These are phyloP conservation scores for Pilaira anomala DNA, from an alignment of 192 early-diverging fungal genomes.

Conservation along the genomic window DNA sequence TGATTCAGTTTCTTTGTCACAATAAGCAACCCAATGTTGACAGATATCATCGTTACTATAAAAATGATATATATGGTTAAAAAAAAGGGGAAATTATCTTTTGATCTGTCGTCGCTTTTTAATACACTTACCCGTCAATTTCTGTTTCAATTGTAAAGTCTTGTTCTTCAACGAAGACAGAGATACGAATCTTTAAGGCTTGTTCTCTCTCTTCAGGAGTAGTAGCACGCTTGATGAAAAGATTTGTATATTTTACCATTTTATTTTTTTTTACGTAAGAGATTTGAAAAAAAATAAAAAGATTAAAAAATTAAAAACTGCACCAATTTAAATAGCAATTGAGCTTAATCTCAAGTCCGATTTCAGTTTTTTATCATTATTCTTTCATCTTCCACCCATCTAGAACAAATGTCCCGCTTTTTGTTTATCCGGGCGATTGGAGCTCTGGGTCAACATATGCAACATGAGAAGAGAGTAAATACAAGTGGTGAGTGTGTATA, in stretches of 20 bases:
- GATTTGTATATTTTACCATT: slow-evolving; percentile 2
- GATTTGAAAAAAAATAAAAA: not conserved
- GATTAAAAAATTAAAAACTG: not conserved
- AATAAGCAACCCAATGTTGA: not conserved
- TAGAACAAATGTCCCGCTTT: no score
- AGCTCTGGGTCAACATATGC: no score
- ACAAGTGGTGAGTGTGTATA: no score
- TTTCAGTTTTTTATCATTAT: no score
- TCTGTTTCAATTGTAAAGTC: not conserved
- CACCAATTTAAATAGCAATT: no score
- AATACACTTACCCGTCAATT: slow-evolving; percentile 12
- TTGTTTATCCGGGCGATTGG: not conserved
- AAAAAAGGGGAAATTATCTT: not conserved
- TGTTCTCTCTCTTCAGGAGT: slow-evolving; percentile 4
- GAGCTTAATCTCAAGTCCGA: no score
- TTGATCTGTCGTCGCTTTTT: not conserved
- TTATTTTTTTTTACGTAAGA: not conserved
- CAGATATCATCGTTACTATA: not conserved
- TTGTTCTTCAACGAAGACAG: slow-evolving; percentile 20
- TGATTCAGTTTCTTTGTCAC: not conserved
- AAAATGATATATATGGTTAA: no score
- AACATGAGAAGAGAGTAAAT: no score
- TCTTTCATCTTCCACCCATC: no score
- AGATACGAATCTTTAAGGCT: not conserved
- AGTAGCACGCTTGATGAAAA: not conserved